Base-by-base conservation (phyloP, 208 protist genomes). In the Acanthamoeba healyi region DNA sequence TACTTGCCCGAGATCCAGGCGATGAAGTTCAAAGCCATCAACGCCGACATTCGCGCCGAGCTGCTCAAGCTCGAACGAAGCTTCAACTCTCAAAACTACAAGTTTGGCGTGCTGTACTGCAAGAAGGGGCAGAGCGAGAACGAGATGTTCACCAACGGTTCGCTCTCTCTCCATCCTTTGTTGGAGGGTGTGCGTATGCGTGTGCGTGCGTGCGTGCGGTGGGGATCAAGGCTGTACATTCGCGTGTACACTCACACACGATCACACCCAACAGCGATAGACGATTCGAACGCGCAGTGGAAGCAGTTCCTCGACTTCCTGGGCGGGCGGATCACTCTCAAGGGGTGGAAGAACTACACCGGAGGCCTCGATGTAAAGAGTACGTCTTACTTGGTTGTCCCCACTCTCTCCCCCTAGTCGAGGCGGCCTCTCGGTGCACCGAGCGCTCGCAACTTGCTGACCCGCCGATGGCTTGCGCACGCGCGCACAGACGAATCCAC, bases 341-440 rank as follows among this genome's bases (percentile, higher is more conserved):
- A 90, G 38, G 82, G 82, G 5, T 90, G 82, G 82, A 90, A 90
- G 32, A 70, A 70, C 82, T 90, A 90, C 82, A 90, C 82, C n/a
- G 82, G 82, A 24, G 82, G 82, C 32, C 82, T 90, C 26, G 82
- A 90, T 70, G 82, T 90, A 61, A 61, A 70, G 40, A 94, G 56
- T 94, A 67, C 49, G 38, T n/a, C n/a, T n/a, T n/a, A 58, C 51
- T 19, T 58, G 51, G 10, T 58, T 19, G 58, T 26, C 72, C 29
- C 26, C 26, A n/a, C n/a, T n/a, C n/a, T n/a, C n/a, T n/a, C n/a
- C n/a, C n/a, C n/a, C n/a, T n/a, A n/a, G n/a, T n/a, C n/a, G n/a
- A n/a, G n/a, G n/a, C 72, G 15, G 79, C 32, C 32, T 86, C 32
- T 36, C n/a, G 14, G 19, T 40, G 29, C 34, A 81, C 19, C 15